Base-by-base conservation (phyloP, 169 alveolate species). In the Miamiensis avidus region DNA sequence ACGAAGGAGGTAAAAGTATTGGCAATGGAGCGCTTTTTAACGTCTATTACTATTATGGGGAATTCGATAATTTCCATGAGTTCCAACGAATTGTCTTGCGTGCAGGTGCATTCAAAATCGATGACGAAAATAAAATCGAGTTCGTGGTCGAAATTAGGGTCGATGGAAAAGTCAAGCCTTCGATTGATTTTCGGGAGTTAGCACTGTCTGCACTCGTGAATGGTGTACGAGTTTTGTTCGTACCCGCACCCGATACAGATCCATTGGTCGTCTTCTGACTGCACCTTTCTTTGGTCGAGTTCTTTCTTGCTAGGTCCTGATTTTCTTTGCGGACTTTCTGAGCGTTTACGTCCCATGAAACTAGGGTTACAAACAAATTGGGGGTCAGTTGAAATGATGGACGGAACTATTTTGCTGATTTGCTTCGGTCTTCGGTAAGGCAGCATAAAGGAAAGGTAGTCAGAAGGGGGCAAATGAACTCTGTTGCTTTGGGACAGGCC, bases 101-200 rank as follows among this genome's bases (percentile, higher is more conserved):
- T 29, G 78, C 96, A 92, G 33, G 88, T 88, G 25, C 95, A 93
- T 82, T 94, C 97, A 86, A 92, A 92, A 83, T 94, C 97, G 69
- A 93, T 86, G 26, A 94, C 95, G 29, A 90, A 75, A 0, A 92
- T 72, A 65, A 89, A 85, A 32, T 94, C 95, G 74, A 94, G 69
- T 27, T 87, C 89, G 20, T 4, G 4, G 69, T 49, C 69, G 69
- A 49, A 49, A 11, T 49, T 20, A 20, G 69, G 20, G 20, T 11
- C 26, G 26, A 49, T 20, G 69, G 4, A 11, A 11, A 11, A 49
- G 20, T 49, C 69, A 11, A 49, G 20, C 20, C 20, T 49, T 49
- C 20, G 4, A 49, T 20, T 49, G 26, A 49, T 49, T 49, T 49
- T 49, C 26, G 69, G 69, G 69, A 11, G 4, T 4, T 49, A 4